Evolutionary conservation across 2,329 filamentous ascomycete genomes (phyloP).

Genomic region (Metarhizium album): DNA sequence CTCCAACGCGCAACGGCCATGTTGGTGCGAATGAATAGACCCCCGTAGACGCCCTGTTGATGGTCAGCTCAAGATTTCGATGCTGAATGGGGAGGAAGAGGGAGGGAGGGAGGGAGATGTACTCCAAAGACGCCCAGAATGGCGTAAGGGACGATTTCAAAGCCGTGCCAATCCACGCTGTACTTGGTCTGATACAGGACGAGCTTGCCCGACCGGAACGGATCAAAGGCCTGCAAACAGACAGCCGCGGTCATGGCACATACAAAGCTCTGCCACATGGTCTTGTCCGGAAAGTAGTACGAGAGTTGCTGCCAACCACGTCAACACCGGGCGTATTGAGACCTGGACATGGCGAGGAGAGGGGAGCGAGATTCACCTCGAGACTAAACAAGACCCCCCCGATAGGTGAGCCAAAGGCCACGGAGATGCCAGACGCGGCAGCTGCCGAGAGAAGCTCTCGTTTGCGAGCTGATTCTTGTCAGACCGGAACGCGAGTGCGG

Average conservation of each 20-base stretch:
- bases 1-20: constrained; percentile 79
- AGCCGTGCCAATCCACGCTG: constrained; percentile 83
- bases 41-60: constrained; percentile 71
- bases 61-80: constrained; percentile 9
- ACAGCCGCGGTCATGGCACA: constrained; percentile 98
- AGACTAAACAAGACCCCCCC: constrained; percentile 91
- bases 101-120: constrained; percentile 13
- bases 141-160: constrained; percentile 82
- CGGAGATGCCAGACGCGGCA: constrained; percentile 83
- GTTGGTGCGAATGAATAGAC: constrained; percentile 89
- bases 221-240: constrained; percentile 83
- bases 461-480: constrained; percentile 57
- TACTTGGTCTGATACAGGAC: constrained; percentile 95
- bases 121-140: constrained; percentile 75
- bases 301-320: constrained; percentile 58
- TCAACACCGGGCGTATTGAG: background rate
- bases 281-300: constrained; percentile 97
- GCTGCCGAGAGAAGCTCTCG: constrained; percentile 88
- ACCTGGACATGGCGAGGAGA: background rate
- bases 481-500: background rate
- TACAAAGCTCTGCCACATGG: constrained; percentile 99
- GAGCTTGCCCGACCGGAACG: constrained; percentile 89
- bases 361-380: constrained; percentile 43
- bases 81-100: background rate
- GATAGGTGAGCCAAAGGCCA: constrained; percentile 88